phyloP scores from a whole-genome alignment of 345 rosid species.

The Crucihimalaya himalaica region DNA sequence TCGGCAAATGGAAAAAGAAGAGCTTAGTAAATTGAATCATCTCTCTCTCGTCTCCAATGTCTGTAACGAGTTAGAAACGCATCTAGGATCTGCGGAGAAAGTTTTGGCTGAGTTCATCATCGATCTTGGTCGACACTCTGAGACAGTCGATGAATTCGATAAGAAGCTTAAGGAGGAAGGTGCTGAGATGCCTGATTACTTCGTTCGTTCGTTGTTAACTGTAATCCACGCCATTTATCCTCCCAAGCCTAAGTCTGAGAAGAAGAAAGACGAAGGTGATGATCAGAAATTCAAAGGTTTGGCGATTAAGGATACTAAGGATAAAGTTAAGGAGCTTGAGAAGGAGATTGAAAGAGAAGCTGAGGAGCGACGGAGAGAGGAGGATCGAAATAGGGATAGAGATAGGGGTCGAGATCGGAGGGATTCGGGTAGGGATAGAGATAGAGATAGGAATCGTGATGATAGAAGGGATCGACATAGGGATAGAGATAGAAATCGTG shows the following conservation, averaged over 20 bases:
- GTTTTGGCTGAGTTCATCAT: conserved; percentile 78
- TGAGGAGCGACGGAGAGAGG: conserved; percentile 40
- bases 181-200: conserved; percentile 90
- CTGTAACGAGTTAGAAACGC: conserved; percentile 77
- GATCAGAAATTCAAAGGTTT: conserved; percentile 59
- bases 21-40: conserved; percentile 42
- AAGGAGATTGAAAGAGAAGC: conserved; percentile 61
- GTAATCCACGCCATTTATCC: conserved; percentile 89
- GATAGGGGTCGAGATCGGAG: conserved; percentile 34
- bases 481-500: conserved; percentile 42
- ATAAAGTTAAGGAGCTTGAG: conserved; percentile 73
- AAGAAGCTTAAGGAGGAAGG: conserved; percentile 67
- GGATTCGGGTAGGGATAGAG: conserved; percentile 33
- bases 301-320: conserved; percentile 63
- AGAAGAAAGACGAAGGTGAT: conserved; percentile 34
- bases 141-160: conserved; percentile 73
- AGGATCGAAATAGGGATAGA: conserved; percentile 27
- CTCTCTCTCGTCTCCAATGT: conserved; percentile 79
- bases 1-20: conserved; percentile 39
- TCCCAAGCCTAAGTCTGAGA: conserved; percentile 50
- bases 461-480: conserved; percentile 34
- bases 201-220: conserved; percentile 71
- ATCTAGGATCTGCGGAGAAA: conserved; percentile 73
- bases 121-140: conserved; percentile 55
- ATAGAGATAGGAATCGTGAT: conserved; percentile 18